Base-by-base conservation (phyloP, 2,329 filamentous ascomycete genomes). In the Diaporthe citriasiana region DNA sequence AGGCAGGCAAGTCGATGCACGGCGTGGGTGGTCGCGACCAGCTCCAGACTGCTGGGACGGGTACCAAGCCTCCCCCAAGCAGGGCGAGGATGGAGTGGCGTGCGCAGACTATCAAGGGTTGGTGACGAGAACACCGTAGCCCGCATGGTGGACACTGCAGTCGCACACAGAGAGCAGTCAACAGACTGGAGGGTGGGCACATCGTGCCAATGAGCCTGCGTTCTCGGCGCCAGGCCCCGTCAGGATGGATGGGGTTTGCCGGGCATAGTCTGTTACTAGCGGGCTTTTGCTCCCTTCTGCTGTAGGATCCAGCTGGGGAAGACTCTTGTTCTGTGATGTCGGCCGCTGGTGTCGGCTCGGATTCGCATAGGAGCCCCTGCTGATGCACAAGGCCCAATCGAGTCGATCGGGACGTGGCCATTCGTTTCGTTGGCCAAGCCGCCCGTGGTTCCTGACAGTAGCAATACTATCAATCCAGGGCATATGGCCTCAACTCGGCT, bases 11-110 rank as follows among this genome's bases (percentile, higher is more conserved):
- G 53, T 60, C 53, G 70, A 47, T 60, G 60, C 73, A 25, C 53
- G 57, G n/a, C 53, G 51, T 50, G 45, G 27, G 69, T 72, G 63
- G 63, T 68, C 47, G 47, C 42, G 51, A 59, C 59, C 73, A 68
- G 57, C 56, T 63, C 73, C 73, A 74, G 50, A 57, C 73, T 74
- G 59, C 51, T 72, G 73, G 73, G 73, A 69, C 70, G 19, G 10
- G 42, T 38, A 55, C 57, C 50, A 65, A 63, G 69, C 42, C 53
- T 47, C n/a, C 25, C 55, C n/a, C 45, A 40, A 38, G 50, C 38
- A 45, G 30, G 50, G 42, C n/a, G 42, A 45, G 40, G 27, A 27
- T 47, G 15, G 50, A 27, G 69, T 53, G 69, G 69, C 69, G 69
- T 63, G 63, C 47, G 33, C 33, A 38, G 33, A 68, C n/a, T 40